Conservation (phyloP, 2,329 filamentous ascomycete species). For the Venturiaceae sp. region DNA sequence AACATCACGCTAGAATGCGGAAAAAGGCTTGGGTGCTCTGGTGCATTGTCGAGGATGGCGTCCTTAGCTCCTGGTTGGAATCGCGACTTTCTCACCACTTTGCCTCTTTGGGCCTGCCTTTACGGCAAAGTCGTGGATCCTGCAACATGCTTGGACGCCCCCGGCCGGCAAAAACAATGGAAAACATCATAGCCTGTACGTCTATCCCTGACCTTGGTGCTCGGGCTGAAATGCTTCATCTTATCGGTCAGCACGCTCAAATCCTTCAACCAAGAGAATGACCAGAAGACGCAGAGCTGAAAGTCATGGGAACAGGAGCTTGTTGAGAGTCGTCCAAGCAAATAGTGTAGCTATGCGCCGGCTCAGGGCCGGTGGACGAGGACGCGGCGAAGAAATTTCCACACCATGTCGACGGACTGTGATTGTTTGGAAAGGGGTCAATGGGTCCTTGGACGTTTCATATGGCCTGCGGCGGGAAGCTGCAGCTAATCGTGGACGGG, state of each 20-base stretch:
- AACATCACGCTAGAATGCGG: background rate
- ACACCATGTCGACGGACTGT: background rate
- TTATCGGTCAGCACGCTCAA: background rate
- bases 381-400: background rate
- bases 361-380: too few relatives aligned
- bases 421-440: background rate
- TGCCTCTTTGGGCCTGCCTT: background rate
- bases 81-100: background rate
- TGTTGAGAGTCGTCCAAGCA: too few relatives aligned
- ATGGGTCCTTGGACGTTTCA: background rate
- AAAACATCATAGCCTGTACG: too few relatives aligned
- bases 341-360: too few relatives aligned
- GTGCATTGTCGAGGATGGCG: background rate
- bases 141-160: background rate
- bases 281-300: background rate
- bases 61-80: background rate
- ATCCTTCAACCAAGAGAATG: background rate
- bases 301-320: background rate
- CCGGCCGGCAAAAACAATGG: background rate
- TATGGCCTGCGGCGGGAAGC: background rate
- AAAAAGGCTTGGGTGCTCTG: background rate
- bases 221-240: background rate
- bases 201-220: too few relatives aligned
- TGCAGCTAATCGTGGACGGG: background rate
- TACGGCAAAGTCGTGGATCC: background rate